phyloP scores from a whole-genome alignment of 164 flowering plant genomes.

The Liquidambar formosana region DNA sequence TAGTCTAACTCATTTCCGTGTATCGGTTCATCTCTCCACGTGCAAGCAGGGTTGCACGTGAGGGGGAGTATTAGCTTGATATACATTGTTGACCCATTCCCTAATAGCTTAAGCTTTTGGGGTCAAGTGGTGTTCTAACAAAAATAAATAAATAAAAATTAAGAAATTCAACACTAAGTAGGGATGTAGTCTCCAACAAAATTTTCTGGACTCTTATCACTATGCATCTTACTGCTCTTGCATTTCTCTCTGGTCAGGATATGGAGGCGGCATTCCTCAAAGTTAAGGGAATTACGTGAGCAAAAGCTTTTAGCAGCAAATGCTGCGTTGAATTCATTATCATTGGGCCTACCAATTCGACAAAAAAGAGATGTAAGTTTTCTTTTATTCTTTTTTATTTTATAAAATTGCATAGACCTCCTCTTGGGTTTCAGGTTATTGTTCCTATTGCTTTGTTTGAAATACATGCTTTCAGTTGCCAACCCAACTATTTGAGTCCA shows the following conservation, averaged over 20 bases:
- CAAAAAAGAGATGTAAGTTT: conserved; percentile 48
- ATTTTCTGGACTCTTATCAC: neutral
- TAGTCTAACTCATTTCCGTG: no score
- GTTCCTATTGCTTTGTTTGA: neutral
- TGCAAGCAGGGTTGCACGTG: no score
- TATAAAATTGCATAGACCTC: neutral
- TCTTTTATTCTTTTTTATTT: neutral
- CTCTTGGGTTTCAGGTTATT: neutral
- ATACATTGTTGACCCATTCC: no score
- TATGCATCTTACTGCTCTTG: neutral
- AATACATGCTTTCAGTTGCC: neutral
- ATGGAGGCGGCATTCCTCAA: conserved; percentile 71
- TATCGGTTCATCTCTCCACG: no score
- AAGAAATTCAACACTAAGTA: no score
- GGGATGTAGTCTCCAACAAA: no score
- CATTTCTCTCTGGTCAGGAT: conserved; percentile 44
- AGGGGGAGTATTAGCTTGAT: no score
- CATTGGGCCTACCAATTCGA: conserved; percentile 73
- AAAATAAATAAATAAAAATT: no score
- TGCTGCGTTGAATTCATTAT: conserved; percentile 71
- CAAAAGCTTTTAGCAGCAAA: conserved; percentile 59
- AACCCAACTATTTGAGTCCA: neutral
- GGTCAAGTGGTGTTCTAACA: no score
- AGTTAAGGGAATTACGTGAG: conserved; percentile 59
- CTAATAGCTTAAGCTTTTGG: no score